Evolutionary conservation across 164 flowering plant genomes (phyloP).

Genomic region (Warburgia ugandensis): DNA sequence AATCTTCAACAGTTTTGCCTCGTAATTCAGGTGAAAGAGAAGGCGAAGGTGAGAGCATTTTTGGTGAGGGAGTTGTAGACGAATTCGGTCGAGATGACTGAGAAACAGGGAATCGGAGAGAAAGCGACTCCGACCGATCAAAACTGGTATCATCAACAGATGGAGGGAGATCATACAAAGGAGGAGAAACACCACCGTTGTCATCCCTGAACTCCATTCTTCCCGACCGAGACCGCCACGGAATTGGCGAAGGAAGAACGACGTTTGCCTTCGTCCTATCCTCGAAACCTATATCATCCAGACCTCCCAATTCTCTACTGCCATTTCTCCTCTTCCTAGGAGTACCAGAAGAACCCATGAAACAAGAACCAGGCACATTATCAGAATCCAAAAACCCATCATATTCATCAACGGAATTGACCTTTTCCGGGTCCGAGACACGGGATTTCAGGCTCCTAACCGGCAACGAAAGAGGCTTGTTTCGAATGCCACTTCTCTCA

Average conservation of each 20-base stretch:
- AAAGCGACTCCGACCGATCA: conserved; percentile 19
- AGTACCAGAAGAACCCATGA: conserved; percentile 7
- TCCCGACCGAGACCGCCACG: conserved; percentile 82
- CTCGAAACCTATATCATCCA: conserved; percentile 17
- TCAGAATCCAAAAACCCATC: conserved; percentile 13
- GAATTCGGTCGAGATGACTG: conserved; percentile 24
- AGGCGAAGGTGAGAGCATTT: conserved; percentile 36
- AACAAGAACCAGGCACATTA: conserved; percentile 24
- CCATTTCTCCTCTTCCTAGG: conserved; percentile 8
- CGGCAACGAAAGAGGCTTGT: conserved; percentile 66
- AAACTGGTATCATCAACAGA: conserved; percentile 29
- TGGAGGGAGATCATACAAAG: conserved; percentile 20
- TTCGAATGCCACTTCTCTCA: conserved; percentile 9
- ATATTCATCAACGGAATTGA: conserved; percentile 14
- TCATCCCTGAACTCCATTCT: conserved; percentile 51
- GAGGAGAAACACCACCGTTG: conserved; percentile 10
- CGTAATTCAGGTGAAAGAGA: conserved; percentile 36
- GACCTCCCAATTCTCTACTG: conserved; percentile 22
- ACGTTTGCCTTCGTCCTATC: conserved; percentile 34
- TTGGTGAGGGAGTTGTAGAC: conserved; percentile 26
- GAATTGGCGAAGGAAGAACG: conserved; percentile 80
- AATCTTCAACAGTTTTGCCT: conserved; percentile 41
- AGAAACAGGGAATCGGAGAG: conserved; percentile 21
- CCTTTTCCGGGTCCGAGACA: conserved; percentile 24
- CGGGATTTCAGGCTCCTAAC: conserved; percentile 73